phyloP scores from a whole-genome alignment of 805 yeast species.

The Pachysolen tannophilus region DNA sequence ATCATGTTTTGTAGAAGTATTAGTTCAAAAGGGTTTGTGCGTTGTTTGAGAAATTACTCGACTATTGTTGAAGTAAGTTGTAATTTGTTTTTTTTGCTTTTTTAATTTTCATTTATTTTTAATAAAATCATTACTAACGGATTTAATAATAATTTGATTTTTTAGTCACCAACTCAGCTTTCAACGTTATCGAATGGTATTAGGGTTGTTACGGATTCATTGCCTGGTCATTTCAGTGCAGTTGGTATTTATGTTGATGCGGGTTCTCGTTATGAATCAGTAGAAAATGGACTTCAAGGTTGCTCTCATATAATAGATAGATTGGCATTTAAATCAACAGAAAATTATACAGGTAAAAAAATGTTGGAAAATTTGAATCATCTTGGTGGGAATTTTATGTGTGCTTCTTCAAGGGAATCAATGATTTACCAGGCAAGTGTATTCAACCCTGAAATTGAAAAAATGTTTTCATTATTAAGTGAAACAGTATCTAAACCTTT shows the following conservation, averaged over 20 bases:
- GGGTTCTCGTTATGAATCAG: slow-evolving; percentile 78
- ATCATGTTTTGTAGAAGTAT: too few relatives aligned
- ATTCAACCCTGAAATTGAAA: slow-evolving; percentile 75
- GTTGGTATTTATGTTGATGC: slow-evolving; percentile 85
- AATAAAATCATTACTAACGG: too few relatives aligned
- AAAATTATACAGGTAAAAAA: slow-evolving; percentile 46
- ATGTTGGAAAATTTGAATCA: slow-evolving; percentile 72
- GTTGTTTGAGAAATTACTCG: background rate
- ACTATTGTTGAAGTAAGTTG: slow-evolving; percentile 3
- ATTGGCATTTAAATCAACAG: slow-evolving; percentile 73
- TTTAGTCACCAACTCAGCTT: slow-evolving; percentile 4
- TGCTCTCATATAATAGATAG: slow-evolving; percentile 80
- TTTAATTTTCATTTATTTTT: too few relatives aligned
- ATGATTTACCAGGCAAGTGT: slow-evolving; percentile 93
- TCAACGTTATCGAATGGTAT: slow-evolving; percentile 65
- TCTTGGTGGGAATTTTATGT: slow-evolving; percentile 91
- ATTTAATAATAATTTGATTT: too few relatives aligned
- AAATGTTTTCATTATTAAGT: slow-evolving; percentile 67
- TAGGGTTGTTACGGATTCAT: slow-evolving; percentile 73
- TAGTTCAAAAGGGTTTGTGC: background rate
- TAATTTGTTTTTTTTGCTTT: too few relatives aligned
- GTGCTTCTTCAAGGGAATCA: slow-evolving; percentile 86
- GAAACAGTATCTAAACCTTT: slow-evolving; percentile 73
- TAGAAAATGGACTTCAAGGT: slow-evolving; percentile 46
- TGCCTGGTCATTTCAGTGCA: slow-evolving; percentile 88